These are phyloP conservation scores for Diaporthe sp. DNA, from an alignment of 2,329 filamentous ascomycete species.

Conservation along the genomic window DNA sequence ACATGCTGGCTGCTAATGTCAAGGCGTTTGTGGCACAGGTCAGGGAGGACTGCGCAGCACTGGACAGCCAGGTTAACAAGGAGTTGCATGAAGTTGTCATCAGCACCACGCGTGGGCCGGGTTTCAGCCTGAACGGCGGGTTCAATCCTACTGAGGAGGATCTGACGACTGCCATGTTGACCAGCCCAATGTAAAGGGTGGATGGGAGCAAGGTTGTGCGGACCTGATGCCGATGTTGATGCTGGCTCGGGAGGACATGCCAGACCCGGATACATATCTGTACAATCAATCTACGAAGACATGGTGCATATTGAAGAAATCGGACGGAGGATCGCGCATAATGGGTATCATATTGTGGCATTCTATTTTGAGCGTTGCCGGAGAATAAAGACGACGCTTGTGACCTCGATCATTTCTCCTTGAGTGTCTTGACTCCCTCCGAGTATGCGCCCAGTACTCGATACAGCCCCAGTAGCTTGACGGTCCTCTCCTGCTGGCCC, in stretches of 20 bases:
- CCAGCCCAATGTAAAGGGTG: conserved; percentile 62
- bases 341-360: conserved; percentile 25
- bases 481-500: conserved; percentile 51
- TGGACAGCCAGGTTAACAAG: conserved; percentile 75
- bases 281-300: conserved; percentile 6
- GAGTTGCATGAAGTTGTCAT: conserved; percentile 81
- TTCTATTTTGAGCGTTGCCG: not conserved
- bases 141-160: conserved; percentile 72
- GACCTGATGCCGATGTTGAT: not conserved
- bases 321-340: not conserved
- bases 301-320: not conserved
- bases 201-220: not conserved
- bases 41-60: conserved; percentile 77
- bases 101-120: conserved; percentile 87
- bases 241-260: not conserved
- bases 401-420: conserved; percentile 45
- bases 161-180: conserved; percentile 63
- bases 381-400: not conserved
- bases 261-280: not conserved
- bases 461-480: conserved; percentile 66
- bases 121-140: conserved; percentile 85
- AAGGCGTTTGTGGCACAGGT: conserved; percentile 79
- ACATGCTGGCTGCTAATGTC: conserved; percentile 87
- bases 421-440: conserved; percentile 63
- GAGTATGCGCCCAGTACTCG: conserved; percentile 61